Percentiles rank a stretch among this genome's conserved stretches.
Conservation (phyloP, 2,329 filamentous ascomycete genomes). For the Exophiala sideris region DNA sequence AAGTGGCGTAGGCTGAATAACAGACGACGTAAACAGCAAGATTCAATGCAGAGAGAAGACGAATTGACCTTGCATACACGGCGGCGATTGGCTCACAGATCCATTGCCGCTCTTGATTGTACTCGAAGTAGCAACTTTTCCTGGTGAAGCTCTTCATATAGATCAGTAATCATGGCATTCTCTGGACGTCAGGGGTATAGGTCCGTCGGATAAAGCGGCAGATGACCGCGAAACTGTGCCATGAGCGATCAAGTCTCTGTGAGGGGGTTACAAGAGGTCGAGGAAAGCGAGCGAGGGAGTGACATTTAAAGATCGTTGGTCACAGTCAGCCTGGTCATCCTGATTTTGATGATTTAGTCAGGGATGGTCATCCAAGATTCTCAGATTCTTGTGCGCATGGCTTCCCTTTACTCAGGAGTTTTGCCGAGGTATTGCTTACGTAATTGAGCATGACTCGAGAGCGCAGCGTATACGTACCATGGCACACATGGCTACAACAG, state of each 20-base stretch:
- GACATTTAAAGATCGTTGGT: neutral
- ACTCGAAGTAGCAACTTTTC: neutral
- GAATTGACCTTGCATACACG: neutral
- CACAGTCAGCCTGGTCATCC: neutral
- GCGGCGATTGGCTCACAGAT: constrained; percentile 3
- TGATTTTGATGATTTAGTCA: neutral
- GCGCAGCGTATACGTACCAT: too few species aligned
- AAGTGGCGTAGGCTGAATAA: constrained; percentile 5
- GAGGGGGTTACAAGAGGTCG: neutral
- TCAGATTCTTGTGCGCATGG: neutral
- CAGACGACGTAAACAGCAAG: constrained; percentile 2
- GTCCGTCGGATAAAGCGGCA: neutral
- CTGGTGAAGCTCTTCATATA: neutral
- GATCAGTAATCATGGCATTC: neutral
- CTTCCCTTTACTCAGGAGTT: too few species aligned
- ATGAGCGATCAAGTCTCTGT: neutral
- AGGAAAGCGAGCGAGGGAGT: neutral
- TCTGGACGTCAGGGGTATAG: too few species aligned
- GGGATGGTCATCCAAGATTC: neutral
- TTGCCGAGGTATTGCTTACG: too few species aligned
- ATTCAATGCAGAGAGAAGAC: neutral
- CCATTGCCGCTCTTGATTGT: constrained; percentile 1
- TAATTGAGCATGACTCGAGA: too few species aligned
- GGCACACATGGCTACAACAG: too few species aligned
- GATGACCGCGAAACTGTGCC: neutral